Conservation (phyloP, 1,284 basidiomycete genomes). For the Naganishia albida region DNA sequence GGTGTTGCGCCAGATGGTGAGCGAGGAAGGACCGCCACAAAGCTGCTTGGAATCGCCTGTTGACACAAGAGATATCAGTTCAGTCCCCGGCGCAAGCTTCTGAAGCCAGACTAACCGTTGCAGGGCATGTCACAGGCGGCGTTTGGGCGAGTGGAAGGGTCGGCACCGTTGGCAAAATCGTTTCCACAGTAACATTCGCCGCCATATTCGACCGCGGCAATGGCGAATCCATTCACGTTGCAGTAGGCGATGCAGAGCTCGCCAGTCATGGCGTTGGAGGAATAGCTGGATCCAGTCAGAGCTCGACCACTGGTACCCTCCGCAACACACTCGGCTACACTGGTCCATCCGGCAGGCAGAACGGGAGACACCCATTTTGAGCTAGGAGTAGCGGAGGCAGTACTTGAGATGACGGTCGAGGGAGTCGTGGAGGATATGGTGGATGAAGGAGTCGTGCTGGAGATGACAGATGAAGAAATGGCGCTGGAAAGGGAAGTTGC, state of each 20-base stretch:
- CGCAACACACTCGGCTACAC: constrained; percentile 27
- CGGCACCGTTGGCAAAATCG: constrained; percentile 35
- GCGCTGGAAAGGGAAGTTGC: neutral
- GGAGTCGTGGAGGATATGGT: neutral
- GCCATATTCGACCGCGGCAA: constrained; percentile 42
- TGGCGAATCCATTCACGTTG: constrained; percentile 37
- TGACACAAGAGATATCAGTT: neutral
- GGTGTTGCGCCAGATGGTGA: constrained; percentile 33
- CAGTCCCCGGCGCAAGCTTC: neutral
- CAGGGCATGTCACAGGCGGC: constrained; percentile 37
- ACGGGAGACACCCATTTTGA: constrained; percentile 10
- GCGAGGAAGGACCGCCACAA: constrained; percentile 37
- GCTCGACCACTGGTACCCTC: constrained; percentile 40
- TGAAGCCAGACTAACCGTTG: constrained; percentile 31
- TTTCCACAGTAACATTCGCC: constrained; percentile 42
- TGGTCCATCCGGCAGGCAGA: constrained; percentile 1
- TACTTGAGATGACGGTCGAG: neutral
- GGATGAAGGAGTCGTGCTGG: no score
- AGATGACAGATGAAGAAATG: neutral
- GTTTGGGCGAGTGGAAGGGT: constrained; percentile 23
- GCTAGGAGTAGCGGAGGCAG: neutral
- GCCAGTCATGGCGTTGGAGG: constrained; percentile 36
- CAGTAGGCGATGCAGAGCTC: constrained; percentile 40
- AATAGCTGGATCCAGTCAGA: constrained; percentile 38
- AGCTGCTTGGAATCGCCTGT: constrained; percentile 18